Percentiles rank a stretch among this genome's conserved stretches.
phyloP scores from a whole-genome alignment of 2,329 filamentous ascomycete genomes.

The Huntiella abstrusa region DNA sequence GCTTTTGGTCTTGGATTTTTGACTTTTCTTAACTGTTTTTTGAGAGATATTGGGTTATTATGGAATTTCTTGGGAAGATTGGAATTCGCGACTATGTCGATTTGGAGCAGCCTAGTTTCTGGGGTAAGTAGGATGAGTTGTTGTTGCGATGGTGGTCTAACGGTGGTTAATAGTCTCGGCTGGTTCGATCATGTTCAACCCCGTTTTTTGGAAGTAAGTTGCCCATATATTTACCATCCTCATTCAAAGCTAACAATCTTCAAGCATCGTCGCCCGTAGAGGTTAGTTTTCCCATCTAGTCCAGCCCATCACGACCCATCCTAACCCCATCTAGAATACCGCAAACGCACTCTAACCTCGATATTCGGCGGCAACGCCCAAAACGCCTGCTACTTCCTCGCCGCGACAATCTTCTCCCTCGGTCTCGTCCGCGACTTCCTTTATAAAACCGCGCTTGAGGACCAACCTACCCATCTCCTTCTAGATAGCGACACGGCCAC shows the following conservation, averaged over 20 bases:
- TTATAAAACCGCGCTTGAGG: conserved; percentile 66
- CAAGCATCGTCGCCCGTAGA: conserved; percentile 64
- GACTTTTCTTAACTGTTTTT: conserved; percentile 2
- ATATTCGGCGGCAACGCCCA: conserved; percentile 63
- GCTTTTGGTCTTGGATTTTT: too few species aligned
- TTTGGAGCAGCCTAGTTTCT: conserved; percentile 45
- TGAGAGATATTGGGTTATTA: conserved; percentile 9
- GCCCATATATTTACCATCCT: background rate
- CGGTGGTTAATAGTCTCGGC: conserved; percentile 48
- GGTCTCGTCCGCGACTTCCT: conserved; percentile 76
- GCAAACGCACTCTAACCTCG: conserved; percentile 72
- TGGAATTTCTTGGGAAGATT: background rate
- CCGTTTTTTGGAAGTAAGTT: conserved; percentile 97
- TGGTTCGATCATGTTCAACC: conserved; percentile 77
- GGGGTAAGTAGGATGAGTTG: conserved; percentile 30
- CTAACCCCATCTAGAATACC: conserved; percentile 49
- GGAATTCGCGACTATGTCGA: conserved; percentile 26
- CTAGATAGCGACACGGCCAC: conserved; percentile 42
- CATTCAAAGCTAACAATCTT: conserved; percentile 18
- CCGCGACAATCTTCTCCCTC: conserved; percentile 73
- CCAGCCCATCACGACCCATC: background rate
- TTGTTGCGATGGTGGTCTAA: background rate
- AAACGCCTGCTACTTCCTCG: conserved; percentile 76
- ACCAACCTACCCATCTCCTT: conserved; percentile 55
- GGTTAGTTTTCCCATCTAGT: conserved; percentile 29